Evolutionary conservation across 345 rosid species (phyloP).

Genomic region (Hibiscus trionum): DNA sequence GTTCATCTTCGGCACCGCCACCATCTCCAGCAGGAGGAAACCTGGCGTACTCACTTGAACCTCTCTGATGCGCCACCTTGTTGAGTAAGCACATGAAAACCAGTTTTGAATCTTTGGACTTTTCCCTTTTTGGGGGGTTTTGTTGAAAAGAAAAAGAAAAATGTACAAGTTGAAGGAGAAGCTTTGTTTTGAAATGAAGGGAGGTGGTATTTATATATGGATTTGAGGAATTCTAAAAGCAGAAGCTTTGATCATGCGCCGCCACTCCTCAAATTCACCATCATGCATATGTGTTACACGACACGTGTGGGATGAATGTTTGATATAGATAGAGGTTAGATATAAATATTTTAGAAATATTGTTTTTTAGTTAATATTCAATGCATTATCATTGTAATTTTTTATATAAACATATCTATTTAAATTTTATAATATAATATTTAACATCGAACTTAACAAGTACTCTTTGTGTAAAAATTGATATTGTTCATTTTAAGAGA

Average conservation of each 20-base stretch:
- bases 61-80: constrained; percentile 40
- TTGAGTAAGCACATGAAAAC: constrained; percentile 20
- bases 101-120: background rate
- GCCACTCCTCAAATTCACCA: constrained; percentile 2
- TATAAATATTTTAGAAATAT: too few relatives aligned
- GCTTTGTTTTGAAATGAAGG: background rate
- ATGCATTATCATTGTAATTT: too few relatives aligned
- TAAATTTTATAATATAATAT: too few relatives aligned
- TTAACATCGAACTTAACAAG: too few relatives aligned
- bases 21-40: constrained; percentile 11
- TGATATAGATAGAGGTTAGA: too few relatives aligned
- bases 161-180: background rate
- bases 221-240: background rate
- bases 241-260: constrained; percentile 3
- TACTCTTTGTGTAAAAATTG: too few relatives aligned
- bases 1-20: constrained; percentile 4
- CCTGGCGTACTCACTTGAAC: constrained; percentile 12
- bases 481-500: too few relatives aligned
- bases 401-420: too few relatives aligned
- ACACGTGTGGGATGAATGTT: background rate
- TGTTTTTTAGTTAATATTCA: too few relatives aligned
- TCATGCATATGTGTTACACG: background rate
- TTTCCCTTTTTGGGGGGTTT: background rate
- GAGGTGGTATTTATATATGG: constrained; percentile 1
- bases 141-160: background rate